A percentile compares a stretch with the other conserved stretches of the same genome.
These are phyloP conservation scores for Colletotrichum simmondsii DNA, from an alignment of 2,329 filamentous ascomycete genomes.

Conservation along the genomic window DNA sequence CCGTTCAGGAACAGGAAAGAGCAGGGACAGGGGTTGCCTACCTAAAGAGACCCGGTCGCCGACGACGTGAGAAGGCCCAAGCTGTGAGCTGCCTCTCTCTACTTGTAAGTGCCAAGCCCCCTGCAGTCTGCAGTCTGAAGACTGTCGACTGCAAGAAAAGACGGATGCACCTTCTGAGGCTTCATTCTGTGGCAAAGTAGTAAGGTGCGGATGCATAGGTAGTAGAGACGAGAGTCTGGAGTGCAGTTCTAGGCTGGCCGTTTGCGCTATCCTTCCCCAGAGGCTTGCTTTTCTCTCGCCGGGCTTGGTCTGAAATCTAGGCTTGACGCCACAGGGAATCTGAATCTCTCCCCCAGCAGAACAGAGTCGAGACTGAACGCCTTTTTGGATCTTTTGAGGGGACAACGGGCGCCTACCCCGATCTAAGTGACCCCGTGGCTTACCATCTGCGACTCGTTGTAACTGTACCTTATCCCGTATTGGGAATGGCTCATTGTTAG, in stretches of 20 bases:
- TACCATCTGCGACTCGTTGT: conserved; percentile 1
- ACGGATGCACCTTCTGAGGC: neutral
- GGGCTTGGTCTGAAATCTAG: neutral
- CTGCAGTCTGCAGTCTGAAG: neutral
- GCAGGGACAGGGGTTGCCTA: neutral
- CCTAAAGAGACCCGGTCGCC: neutral
- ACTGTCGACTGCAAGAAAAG: neutral
- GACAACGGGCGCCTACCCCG: neutral
- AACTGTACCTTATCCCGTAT: conserved; percentile 12
- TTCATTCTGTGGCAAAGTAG: neutral
- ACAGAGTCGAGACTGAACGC: neutral
- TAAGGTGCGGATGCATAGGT: neutral
- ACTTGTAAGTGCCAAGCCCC: neutral
- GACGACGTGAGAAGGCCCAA: conserved; percentile 6
- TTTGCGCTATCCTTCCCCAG: neutral
- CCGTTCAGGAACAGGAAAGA: neutral
- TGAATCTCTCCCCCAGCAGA: neutral
- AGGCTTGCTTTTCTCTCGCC: neutral
- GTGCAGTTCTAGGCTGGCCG: neutral
- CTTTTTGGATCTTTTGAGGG: neutral
- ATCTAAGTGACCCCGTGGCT: conserved; percentile 12
- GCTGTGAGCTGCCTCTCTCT: neutral
- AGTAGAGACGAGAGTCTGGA: neutral
- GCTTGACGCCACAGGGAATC: neutral
- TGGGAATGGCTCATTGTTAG: conserved; percentile 2